Base-by-base conservation (phyloP, 495 filamentous ascomycete genomes). In the Tuber magnatum region DNA sequence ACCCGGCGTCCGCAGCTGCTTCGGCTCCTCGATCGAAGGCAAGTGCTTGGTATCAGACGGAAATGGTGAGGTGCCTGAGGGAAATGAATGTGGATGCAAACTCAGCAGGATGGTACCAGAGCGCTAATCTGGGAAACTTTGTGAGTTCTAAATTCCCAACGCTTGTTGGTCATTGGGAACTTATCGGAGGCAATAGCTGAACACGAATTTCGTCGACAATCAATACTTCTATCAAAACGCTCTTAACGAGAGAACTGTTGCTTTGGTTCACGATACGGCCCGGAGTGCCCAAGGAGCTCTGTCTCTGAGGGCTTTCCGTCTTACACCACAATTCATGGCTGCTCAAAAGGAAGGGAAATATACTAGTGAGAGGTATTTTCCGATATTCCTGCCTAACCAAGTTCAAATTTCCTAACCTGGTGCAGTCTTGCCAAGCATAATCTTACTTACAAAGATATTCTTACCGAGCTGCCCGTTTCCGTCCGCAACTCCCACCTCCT, bases 61-160 rank as follows among this genome's bases (percentile, higher is more conserved):
- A 99, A 85, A 98, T 98, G 95, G 94, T 99, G 83, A 91, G 92
- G 78, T 94, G 93, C 84, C 87, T 99, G 51, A 90, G 94, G 82
- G 96, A 97, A 84, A 96, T 99, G 80, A 99, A 99, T 83, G 92
- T 98, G 73, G 95, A 99, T 84, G 95, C 95, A 77, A 97, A 98
- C 86, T 97, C 93, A 80, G 93, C 96, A 73, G 95, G 95, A 75
- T 99, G 94, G 94, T 99, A 99, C 85, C 97, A 93, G 73, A 97
- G 94, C 85, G 93, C 94, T 75, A 97, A 93, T 85, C 95, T 99
- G 90, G 96, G 95, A 83, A 97, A 97, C 87, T 99, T 98, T 76
- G 88, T 82, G 73, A 38, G 74, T 75, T 51, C 42, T 56, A 69
- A 71, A 71, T 28, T 6, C 35, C 40, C 24, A 43, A 0, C 22